Conservation (phyloP, 169 alveolate genomes). For the Plasmodium malariae region DNA sequence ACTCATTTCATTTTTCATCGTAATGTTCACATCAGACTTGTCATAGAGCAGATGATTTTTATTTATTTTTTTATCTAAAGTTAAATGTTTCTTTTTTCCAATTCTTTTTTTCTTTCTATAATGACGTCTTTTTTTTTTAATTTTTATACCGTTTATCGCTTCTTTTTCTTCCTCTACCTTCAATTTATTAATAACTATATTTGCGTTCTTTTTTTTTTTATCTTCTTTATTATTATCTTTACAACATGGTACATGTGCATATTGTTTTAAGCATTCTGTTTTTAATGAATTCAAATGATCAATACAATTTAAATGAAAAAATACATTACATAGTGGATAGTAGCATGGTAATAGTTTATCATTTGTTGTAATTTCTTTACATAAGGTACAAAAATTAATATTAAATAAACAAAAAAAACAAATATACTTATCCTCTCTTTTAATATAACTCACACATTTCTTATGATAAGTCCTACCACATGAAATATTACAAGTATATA, state of each 20-base stretch:
- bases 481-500: constrained; percentile 29
- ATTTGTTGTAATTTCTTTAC: constrained; percentile 38
- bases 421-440: constrained; percentile 26
- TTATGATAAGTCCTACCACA: constrained; percentile 67
- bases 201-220: not conserved
- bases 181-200: no score
- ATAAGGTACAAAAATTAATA: constrained; percentile 56
- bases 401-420: constrained; percentile 60
- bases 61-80: not conserved
- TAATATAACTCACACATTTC: constrained; percentile 44
- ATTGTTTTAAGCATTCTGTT: constrained; percentile 37
- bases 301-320: constrained; percentile 74
- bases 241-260: not conserved
- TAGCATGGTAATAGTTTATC: constrained; percentile 55
- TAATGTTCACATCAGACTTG: not conserved
- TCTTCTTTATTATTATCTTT: not conserved
- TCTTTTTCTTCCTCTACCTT: not conserved
- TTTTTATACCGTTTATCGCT: not conserved
- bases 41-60: not conserved
- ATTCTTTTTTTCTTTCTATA: not conserved
- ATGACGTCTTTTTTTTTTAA: not conserved
- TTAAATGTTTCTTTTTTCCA: not conserved
- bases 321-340: constrained; percentile 76
- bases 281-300: constrained; percentile 1
- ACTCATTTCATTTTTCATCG: not conserved